These are phyloP conservation scores for Xylaria telfairii DNA, from an alignment of 495 filamentous ascomycete species.

Conservation along the genomic window DNA sequence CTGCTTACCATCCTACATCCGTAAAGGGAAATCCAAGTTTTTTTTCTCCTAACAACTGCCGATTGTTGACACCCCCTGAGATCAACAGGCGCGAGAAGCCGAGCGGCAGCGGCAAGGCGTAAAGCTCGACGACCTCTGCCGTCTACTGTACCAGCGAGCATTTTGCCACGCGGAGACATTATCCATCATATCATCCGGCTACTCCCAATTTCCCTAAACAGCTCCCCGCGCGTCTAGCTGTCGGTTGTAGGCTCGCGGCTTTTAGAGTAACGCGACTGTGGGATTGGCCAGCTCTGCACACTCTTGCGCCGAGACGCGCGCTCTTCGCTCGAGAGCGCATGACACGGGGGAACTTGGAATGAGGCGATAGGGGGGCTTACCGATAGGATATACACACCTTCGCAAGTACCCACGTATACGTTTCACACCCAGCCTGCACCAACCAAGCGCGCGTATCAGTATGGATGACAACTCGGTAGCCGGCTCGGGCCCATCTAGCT, in stretches of 20 bases:
- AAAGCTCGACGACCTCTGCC: conserved; percentile 16
- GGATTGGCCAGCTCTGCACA: conserved; percentile 22
- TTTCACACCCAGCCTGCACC: conserved; percentile 16
- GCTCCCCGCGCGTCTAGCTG: conserved; percentile 24
- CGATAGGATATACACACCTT: conserved; percentile 23
- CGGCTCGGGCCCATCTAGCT: conserved; percentile 12
- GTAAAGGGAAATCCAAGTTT: background rate
- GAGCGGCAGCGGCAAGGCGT: conserved; percentile 22
- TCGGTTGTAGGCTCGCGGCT: conserved; percentile 12
- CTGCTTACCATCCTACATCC: conserved; percentile 1
- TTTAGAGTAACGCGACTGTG: background rate
- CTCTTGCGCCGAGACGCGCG: conserved; percentile 20
- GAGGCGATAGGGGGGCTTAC: conserved; percentile 10
- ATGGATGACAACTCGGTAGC: conserved; percentile 20
- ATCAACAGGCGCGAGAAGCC: conserved; percentile 16
- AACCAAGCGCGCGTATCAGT: conserved; percentile 18
- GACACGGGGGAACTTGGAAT: conserved; percentile 14
- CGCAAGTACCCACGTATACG: conserved; percentile 11
- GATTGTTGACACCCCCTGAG: background rate
- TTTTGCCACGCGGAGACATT: conserved; percentile 19
- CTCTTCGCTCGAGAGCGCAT: conserved; percentile 11
- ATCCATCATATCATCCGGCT: conserved; percentile 23
- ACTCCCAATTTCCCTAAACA: conserved; percentile 18
- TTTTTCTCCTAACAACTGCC: conserved; percentile 18
- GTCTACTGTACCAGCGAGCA: conserved; percentile 8